Percentiles rank a stretch among this genome's conserved stretches.
phyloP scores from a whole-genome alignment of 2,329 filamentous ascomycete species.

The Simplicillium aogashimaense region DNA sequence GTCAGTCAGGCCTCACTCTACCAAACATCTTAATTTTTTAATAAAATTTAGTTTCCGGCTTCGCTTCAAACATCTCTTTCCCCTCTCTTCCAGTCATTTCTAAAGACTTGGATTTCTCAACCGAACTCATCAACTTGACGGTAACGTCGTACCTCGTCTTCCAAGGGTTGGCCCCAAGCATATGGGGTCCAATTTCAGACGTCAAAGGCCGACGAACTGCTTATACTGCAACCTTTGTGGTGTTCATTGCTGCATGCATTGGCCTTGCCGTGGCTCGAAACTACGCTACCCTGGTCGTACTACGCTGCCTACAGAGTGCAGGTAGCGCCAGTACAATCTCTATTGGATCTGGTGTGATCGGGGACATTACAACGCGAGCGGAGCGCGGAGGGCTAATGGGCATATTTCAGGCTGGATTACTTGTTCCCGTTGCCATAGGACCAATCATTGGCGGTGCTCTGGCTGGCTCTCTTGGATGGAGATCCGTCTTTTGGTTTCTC shows the following conservation, averaged over 20 bases:
- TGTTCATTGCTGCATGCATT: slow-evolving; percentile 36
- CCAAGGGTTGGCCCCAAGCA: slow-evolving; percentile 42
- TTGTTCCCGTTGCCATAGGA: slow-evolving; percentile 26
- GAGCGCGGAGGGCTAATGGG: slow-evolving; percentile 48
- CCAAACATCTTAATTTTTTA: neutral
- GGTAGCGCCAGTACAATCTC: slow-evolving; percentile 47
- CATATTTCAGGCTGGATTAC: slow-evolving; percentile 24
- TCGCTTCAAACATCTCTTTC: slow-evolving; percentile 37
- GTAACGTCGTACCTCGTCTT: slow-evolving; percentile 40
- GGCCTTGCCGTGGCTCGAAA: slow-evolving; percentile 33
- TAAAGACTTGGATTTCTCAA: slow-evolving; percentile 27
- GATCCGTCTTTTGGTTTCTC: slow-evolving; percentile 45
- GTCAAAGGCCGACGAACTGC: slow-evolving; percentile 34
- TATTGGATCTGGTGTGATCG: slow-evolving; percentile 41
- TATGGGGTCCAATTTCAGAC: slow-evolving; percentile 40
- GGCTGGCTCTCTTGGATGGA: slow-evolving; percentile 39
- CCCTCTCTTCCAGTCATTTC: slow-evolving; percentile 35
- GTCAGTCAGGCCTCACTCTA: slow-evolving; percentile 20
- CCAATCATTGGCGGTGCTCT: slow-evolving; percentile 45
- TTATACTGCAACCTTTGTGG: slow-evolving; percentile 34
- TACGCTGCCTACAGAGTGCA: slow-evolving; percentile 41
- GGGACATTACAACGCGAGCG: slow-evolving; percentile 44
- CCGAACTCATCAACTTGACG: slow-evolving; percentile 29
- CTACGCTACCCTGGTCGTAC: slow-evolving; percentile 34
- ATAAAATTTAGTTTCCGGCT: slow-evolving; percentile 23